Evolutionary conservation across 441 rosid species (phyloP).

Genomic region (Capsella rubella): DNA sequence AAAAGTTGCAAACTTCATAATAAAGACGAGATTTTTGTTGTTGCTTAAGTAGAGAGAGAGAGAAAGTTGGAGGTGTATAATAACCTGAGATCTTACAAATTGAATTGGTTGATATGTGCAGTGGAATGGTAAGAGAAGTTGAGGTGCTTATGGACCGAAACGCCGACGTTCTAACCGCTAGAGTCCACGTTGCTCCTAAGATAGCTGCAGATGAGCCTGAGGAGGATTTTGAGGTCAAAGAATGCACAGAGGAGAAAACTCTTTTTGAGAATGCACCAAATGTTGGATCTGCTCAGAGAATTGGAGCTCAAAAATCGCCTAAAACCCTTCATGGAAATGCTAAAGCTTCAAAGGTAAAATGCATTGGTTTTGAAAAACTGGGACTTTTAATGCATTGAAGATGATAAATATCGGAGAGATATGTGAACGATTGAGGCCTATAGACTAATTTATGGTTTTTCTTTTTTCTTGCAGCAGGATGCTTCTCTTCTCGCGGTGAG

Average conservation of each 20-base stretch:
- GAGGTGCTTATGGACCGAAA: conserved; percentile 68
- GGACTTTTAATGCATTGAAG: conserved; percentile 31
- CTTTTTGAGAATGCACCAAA: conserved; percentile 45
- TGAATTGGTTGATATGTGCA: conserved; percentile 42
- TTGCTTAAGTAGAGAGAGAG: background rate
- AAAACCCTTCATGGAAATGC: conserved; percentile 26
- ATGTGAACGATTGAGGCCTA: conserved; percentile 4
- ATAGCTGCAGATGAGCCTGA: conserved; percentile 58
- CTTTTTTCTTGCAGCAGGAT: conserved; percentile 45
- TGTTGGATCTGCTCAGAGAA: conserved; percentile 38
- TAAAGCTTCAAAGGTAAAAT: conserved; percentile 40
- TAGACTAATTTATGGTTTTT: too few species aligned
- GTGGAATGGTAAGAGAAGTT: conserved; percentile 86
- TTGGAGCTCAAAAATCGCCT: conserved; percentile 49
- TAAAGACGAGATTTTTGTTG: background rate
- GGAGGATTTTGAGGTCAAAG: conserved; percentile 66
- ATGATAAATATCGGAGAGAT: background rate
- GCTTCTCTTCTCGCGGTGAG: conserved; percentile 52
- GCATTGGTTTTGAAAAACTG: background rate
- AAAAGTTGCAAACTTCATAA: conserved; percentile 1
- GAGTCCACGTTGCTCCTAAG: conserved; percentile 59
- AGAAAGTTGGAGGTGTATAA: conserved; percentile 2
- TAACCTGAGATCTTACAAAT: conserved; percentile 25
- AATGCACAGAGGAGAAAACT: conserved; percentile 62
- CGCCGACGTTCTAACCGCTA: conserved; percentile 56